Evolutionary conservation across 768 basidiomycete species (phyloP).

Genomic region (Kwoniella dejecticola): DNA sequence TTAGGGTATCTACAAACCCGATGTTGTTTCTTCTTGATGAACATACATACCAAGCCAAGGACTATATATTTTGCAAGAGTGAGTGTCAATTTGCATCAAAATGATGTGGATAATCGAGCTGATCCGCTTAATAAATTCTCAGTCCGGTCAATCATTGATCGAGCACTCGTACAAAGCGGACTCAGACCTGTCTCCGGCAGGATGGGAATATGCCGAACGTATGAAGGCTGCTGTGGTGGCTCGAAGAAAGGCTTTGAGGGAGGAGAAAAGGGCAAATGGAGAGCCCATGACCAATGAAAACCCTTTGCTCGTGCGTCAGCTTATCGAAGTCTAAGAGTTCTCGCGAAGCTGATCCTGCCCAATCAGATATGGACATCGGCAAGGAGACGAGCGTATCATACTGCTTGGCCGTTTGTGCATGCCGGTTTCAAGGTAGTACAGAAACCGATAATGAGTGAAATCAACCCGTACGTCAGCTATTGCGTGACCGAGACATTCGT

Average conservation of each 20-base stretch:
- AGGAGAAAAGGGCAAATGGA: conserved; percentile 62
- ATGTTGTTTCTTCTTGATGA: conserved; percentile 99
- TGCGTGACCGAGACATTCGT: conserved; percentile 44
- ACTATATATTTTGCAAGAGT: conserved; percentile 97
- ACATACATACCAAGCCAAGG: conserved; percentile 89
- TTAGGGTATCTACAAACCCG: conserved; percentile 66
- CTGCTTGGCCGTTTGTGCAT: conserved; percentile 90
- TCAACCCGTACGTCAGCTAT: conserved; percentile 71
- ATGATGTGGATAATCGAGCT: too few relatives aligned
- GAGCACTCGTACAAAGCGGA: conserved; percentile 99
- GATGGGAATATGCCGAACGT: conserved; percentile 90
- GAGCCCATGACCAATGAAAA: conserved; percentile 60
- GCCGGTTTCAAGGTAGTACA: conserved; percentile 70
- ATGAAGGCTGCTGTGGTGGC: conserved; percentile 88
- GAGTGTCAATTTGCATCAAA: conserved; percentile 57
- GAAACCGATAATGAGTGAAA: conserved; percentile 95
- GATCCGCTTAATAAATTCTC: conserved; percentile 2
- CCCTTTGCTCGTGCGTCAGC: conserved; percentile 50
- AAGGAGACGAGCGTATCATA: conserved; percentile 86
- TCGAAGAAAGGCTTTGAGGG: conserved; percentile 72
- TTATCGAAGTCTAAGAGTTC: neutral
- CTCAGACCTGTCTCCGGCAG: conserved; percentile 89
- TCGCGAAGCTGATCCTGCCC: neutral
- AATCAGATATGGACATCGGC: conserved; percentile 95
- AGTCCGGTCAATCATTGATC: conserved; percentile 98